Evolutionary conservation across 2,329 filamentous ascomycete species (phyloP), one percentile per base, ranked within the genome.

Genomic region (Nothophoma quercina): DNA sequence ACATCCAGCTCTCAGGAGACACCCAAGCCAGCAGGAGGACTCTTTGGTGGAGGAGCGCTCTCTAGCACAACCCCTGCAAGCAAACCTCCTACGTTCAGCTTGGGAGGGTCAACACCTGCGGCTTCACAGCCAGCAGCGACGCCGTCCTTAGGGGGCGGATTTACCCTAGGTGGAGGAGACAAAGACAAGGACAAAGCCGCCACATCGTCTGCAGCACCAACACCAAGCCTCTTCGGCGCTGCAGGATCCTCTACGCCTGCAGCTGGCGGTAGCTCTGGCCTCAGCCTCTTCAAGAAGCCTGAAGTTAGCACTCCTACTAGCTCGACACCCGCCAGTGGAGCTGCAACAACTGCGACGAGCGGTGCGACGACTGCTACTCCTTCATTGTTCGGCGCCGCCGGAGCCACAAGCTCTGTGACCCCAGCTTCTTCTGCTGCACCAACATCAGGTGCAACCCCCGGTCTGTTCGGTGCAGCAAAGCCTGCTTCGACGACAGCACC

Each of bases 1-100:
- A 22, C 72, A 59, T 50, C 67, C 65, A 55, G 58, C 38, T 45
- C 66, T 54, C 65, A 75, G 69, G 58, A 62, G 33, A 64, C 70
- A 19, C 57, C 70, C 29, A 71, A 72, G 53, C 59, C 70, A 32
- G 58, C 64, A 22, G 61, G 69, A 36, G 58, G 57, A 15, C 55
- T 53, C 18, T 42, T 68, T 29, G 65, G 65, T 50, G 67, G 69
- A 25, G 63, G 67, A 29, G 64, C 61, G 46, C 68, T 68, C 2
- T 64, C 69, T 25, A 62, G 69, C 28, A 60, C 65, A 21, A 68
- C 68, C 28, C 65, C 69, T 9, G 64, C 70, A 25, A 67, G 51
- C 59, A 73, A 69, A 46, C 58, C 66, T 10, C 55, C 60, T 29
- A 35, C 58, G 7, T 69, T 73, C 44, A 62, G 58, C 33, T 41